A percentile compares a stretch with the other conserved stretches of the same genome.
Evolutionary conservation across 306 rosid genomes (phyloP).

Genomic region (Oxytropis ochrocephala): DNA sequence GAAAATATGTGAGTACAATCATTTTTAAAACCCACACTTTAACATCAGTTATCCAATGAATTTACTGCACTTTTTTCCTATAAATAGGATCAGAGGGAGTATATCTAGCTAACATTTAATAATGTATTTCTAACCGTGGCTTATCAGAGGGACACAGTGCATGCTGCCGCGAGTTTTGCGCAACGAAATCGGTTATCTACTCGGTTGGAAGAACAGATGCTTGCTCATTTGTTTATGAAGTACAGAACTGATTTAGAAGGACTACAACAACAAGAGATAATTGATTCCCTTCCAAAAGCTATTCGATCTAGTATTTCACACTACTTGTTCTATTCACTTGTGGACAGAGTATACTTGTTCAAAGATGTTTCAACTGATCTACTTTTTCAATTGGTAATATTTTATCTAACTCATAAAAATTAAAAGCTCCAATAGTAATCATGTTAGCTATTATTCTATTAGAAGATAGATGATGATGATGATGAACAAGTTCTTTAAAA

Average conservation of each 20-base stretch:
- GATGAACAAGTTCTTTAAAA: too few species aligned
- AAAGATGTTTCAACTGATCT: slow-evolving; percentile 64
- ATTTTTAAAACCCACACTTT: too few species aligned
- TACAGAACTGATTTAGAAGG: slow-evolving; percentile 77
- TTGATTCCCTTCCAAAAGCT: slow-evolving; percentile 78
- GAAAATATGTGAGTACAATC: slow-evolving; percentile 57
- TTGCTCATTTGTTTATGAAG: slow-evolving; percentile 68
- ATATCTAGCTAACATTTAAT: too few species aligned
- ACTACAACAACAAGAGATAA: slow-evolving; percentile 73
- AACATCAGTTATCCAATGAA: too few species aligned
- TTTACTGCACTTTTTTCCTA: too few species aligned
- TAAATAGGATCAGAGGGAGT: too few species aligned
- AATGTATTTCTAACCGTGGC: slow-evolving; percentile 11
- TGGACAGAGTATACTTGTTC: slow-evolving; percentile 61
- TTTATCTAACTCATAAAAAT: background rate
- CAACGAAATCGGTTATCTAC: slow-evolving; percentile 56
- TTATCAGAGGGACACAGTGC: slow-evolving; percentile 62
- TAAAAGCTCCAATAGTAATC: too few species aligned
- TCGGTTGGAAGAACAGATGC: slow-evolving; percentile 76
- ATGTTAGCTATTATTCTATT: too few species aligned
- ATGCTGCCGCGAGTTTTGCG: slow-evolving; percentile 62
- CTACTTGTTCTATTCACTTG: slow-evolving; percentile 51
- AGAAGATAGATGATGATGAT: too few species aligned
- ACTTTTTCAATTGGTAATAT: slow-evolving; percentile 74
- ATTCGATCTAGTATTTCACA: slow-evolving; percentile 63